Conservation (phyloP, 2,329 filamentous ascomycete species). For the Pseudopyrenochaeta lycopersici region DNA sequence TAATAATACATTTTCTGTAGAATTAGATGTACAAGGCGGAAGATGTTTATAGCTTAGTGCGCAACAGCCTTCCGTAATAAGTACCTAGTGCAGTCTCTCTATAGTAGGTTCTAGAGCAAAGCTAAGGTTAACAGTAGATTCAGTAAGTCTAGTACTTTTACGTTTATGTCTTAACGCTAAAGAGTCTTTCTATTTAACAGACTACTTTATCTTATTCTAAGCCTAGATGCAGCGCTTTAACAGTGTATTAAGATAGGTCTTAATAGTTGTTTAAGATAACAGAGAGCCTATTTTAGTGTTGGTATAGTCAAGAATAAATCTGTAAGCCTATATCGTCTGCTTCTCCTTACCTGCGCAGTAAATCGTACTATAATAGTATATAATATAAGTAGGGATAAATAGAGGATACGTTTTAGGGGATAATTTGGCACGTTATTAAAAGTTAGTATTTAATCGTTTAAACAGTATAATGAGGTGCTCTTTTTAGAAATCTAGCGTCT, state of each 20-base stretch:
- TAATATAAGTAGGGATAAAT: conserved; percentile 1
- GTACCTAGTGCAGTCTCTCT: neutral
- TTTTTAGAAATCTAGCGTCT: conserved; percentile 4
- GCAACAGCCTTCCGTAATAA: neutral
- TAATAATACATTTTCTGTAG: neutral
- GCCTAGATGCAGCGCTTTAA: conserved; percentile 5
- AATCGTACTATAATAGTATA: conserved; percentile 1
- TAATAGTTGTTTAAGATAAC: neutral
- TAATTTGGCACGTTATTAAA: conserved; percentile 2
- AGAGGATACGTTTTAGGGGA: neutral
- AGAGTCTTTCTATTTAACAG: conserved; percentile 1
- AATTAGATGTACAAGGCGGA: neutral
- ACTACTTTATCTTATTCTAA: neutral
- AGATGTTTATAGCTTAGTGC: neutral
- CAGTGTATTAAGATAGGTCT: neutral
- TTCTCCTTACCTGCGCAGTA: conserved; percentile 1
- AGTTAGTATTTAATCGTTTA: conserved; percentile 1
- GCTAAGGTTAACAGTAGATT: neutral
- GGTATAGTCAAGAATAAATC: conserved; percentile 4
- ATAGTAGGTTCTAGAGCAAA: neutral
- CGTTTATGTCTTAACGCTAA: neutral
- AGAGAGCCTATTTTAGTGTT: conserved; percentile 1
- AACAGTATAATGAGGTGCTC: conserved; percentile 3
- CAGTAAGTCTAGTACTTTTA: neutral
- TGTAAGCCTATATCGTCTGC: conserved; percentile 5